Base-by-base conservation (phyloP, 2,329 filamentous ascomycete genomes). In the Trichoderma lentiforme region DNA sequence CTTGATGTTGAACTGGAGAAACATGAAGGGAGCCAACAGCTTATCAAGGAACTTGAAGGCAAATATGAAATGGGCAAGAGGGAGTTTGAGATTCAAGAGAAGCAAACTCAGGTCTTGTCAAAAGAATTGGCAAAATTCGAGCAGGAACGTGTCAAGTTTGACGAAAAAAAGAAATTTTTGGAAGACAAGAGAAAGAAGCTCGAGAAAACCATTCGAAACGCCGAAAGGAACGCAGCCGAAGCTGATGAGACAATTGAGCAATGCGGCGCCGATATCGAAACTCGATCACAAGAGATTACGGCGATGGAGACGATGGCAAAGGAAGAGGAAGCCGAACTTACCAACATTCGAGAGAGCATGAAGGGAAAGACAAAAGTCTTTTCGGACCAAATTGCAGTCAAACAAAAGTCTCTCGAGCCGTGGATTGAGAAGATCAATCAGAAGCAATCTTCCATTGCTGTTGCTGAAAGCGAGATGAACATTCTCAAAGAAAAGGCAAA, bases 341-440 rank as follows among this genome's bases (percentile, higher is more conserved):
- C 90, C 34, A 87, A 84, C n/a, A 96, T 99, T 75, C 91, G 95
- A 71, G 94, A 97, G 26, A 90, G 89, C 73, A 86, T 99, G 8
- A 97, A 97, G 79, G 95, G 95, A 77, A 99, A 99, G 83, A 99
- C 96, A 0, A 95, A 98, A 80, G 92, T 90, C 7, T 92, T 98
- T 73, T 98, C 95, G 0, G 94, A 99, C 76, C 88, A 98, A 78
- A 98, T 99, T 76, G 91, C 94, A 0, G 87, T 87, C 5, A 98
- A 97, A 83, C 96, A 99, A 79, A 98, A 97, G 82, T 92, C 93
- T 1, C 86, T 99, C 12, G 95, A 98, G 82, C 96, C 96, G 0
- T 99, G 96, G 96, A 95, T 92, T 76, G 94, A 94, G 75, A 98
- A 96, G 83, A 95, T 99, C 83, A 98, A 96, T 81, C 92, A 97